These are phyloP conservation scores for Diplotaxis tenuifolia DNA, from an alignment of 345 rosid genomes.

Conservation along the genomic window DNA sequence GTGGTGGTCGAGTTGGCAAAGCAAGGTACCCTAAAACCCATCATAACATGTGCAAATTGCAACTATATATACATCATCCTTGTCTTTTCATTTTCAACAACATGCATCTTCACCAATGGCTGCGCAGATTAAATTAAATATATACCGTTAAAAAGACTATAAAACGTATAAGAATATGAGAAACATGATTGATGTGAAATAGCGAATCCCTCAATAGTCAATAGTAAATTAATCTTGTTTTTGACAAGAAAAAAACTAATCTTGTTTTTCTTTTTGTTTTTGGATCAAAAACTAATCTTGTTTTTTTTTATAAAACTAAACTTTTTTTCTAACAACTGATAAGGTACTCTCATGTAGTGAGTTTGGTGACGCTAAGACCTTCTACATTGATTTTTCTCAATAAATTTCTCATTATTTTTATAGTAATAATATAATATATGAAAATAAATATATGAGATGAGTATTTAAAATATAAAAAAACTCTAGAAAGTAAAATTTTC, in stretches of 20 bases:
- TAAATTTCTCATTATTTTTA: not conserved
- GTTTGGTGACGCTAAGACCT: not conserved
- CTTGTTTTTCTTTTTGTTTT: too few species aligned
- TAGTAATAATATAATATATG: not conserved
- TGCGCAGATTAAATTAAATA: not conserved
- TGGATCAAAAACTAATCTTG: not conserved
- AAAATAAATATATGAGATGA: not conserved
- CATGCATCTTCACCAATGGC: constrained; percentile 30
- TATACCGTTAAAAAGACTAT: constrained; percentile 17
- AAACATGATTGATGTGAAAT: constrained; percentile 23
- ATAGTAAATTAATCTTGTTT: not conserved
- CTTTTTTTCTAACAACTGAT: not conserved
- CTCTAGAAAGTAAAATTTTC: not conserved
- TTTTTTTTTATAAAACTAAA: not conserved
- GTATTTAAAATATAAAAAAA: not conserved
- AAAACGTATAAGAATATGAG: not conserved
- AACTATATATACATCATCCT: constrained; percentile 14
- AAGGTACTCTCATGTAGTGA: too few species aligned
- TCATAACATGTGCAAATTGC: constrained; percentile 36
- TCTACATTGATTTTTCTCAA: not conserved
- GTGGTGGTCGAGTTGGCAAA: constrained; percentile 33
- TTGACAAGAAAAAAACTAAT: too few species aligned
- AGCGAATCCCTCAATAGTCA: not conserved
- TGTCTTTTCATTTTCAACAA: constrained; percentile 29
- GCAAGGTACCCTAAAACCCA: constrained; percentile 31